These are phyloP conservation scores for Adansonia gregorii DNA, from an alignment of 441 rosid genomes.

Conservation along the genomic window DNA sequence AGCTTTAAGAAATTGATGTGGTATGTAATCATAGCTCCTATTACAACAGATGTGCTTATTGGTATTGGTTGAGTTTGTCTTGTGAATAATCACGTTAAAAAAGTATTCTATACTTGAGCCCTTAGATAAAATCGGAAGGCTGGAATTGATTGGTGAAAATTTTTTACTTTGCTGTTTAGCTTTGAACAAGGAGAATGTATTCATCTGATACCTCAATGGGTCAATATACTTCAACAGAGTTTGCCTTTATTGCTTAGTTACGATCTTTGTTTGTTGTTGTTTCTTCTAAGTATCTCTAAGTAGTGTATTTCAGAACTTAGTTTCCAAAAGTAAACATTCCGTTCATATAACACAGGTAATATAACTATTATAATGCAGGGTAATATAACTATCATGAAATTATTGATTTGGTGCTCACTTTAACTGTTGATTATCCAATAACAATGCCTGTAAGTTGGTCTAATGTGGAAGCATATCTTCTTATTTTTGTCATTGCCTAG, in stretches of 20 bases:
- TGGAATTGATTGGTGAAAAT: not conserved
- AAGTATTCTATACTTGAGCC: not conserved
- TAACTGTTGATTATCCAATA: not conserved
- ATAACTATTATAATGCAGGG: not conserved
- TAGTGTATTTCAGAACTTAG: not conserved
- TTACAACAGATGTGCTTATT: not conserved
- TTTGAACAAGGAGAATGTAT: not conserved
- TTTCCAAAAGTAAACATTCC: not conserved
- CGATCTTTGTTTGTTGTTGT: not conserved
- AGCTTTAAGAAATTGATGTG: slow-evolving; percentile 8
- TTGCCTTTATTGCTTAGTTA: not conserved
- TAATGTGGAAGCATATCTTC: not conserved
- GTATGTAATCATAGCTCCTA: not conserved
- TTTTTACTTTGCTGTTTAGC: not conserved
- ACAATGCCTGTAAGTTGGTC: not conserved
- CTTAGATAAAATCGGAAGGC: not conserved
- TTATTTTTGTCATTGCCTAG: not conserved
- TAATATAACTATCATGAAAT: not conserved
- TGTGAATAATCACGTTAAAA: slow-evolving; percentile 8
- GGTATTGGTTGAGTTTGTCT: not conserved
- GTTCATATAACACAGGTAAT: not conserved
- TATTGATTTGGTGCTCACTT: not conserved
- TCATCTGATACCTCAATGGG: not conserved
- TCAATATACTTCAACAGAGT: not conserved
- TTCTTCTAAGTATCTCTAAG: not conserved